A percentile compares a stretch with the other conserved stretches of the same genome.
Evolutionary conservation across 1,284 basidiomycete species (phyloP).

Genomic region (Ustilago bromivora): DNA sequence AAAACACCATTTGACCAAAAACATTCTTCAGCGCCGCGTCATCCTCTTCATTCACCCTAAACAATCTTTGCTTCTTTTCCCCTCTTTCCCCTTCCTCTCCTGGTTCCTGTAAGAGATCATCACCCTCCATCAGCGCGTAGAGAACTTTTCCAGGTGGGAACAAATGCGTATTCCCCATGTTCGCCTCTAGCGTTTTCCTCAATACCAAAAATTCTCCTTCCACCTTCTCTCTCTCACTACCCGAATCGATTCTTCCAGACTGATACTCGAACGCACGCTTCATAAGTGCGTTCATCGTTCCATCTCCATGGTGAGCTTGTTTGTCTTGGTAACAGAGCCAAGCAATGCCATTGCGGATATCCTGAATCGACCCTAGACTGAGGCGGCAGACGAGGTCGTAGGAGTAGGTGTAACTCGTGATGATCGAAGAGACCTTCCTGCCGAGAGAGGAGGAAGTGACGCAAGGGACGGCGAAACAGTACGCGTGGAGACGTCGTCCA

Average conservation of each 20-base stretch:
- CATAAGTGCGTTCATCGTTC: slow-evolving; percentile 52
- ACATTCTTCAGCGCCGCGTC: slow-evolving; percentile 71
- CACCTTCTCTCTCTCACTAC: slow-evolving; percentile 1
- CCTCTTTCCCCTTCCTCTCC: background rate
- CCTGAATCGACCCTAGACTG: slow-evolving; percentile 81
- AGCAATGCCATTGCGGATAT: slow-evolving; percentile 79
- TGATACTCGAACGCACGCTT: slow-evolving; percentile 54
- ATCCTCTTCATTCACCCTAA: slow-evolving; percentile 31
- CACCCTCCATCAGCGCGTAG: slow-evolving; percentile 80
- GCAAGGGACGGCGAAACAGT: slow-evolving; percentile 83
- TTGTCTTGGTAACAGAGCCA: slow-evolving; percentile 81
- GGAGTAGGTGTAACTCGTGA: slow-evolving; percentile 83
- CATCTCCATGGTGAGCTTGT: slow-evolving; percentile 21
- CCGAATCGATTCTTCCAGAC: slow-evolving; percentile 33
- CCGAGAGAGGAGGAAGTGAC: slow-evolving; percentile 75
- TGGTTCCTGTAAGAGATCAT: slow-evolving; percentile 63
- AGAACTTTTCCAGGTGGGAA: slow-evolving; percentile 83
- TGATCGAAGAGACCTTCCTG: slow-evolving; percentile 75
- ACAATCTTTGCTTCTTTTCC: slow-evolving; percentile 28
- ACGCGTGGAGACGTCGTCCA: slow-evolving; percentile 78
- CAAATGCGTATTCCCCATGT: slow-evolving; percentile 81
- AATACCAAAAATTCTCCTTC: slow-evolving; percentile 73
- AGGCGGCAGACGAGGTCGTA: slow-evolving; percentile 83
- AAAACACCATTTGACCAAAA: slow-evolving; percentile 83
- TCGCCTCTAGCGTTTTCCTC: slow-evolving; percentile 84